Conservation (phyloP, 768 basidiomycete genomes). For the Boletus speciosus region DNA sequence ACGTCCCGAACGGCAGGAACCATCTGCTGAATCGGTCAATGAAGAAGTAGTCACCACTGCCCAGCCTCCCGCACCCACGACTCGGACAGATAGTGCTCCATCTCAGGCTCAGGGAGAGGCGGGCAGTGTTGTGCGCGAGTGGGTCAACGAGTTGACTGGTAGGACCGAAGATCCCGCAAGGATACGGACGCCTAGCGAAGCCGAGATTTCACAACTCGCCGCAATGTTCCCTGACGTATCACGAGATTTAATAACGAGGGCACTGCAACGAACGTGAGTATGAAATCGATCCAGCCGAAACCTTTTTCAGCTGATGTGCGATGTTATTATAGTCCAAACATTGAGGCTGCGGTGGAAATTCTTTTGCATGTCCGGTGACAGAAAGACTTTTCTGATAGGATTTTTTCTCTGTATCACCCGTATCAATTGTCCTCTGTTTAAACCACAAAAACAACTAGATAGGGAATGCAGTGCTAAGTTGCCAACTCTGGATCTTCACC, state of each 20-base stretch:
- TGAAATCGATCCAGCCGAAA: constrained; percentile 1
- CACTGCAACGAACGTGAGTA: constrained; percentile 75
- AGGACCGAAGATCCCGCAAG: constrained; percentile 52
- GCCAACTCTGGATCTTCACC: constrained; percentile 41
- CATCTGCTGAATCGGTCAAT: constrained; percentile 30
- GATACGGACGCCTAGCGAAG: constrained; percentile 67
- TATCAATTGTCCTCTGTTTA: neutral
- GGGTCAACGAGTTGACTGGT: constrained; percentile 79
- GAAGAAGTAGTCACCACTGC: constrained; percentile 69
- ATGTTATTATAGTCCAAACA: constrained; percentile 52
- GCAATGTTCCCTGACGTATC: constrained; percentile 82
- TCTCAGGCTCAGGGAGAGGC: constrained; percentile 24
- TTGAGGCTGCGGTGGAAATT: constrained; percentile 80
- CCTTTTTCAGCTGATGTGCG: constrained; percentile 5
- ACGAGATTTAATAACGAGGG: constrained; percentile 67
- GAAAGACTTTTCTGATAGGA: neutral
- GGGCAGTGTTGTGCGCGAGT: constrained; percentile 61
- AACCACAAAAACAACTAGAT: neutral
- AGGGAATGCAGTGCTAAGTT: constrained; percentile 16
- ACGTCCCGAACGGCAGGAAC: constrained; percentile 51
- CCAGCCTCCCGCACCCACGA: constrained; percentile 31
- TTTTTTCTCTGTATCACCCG: neutral
- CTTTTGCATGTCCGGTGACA: constrained; percentile 48
- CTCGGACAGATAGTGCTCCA: constrained; percentile 20
- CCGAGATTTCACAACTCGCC: constrained; percentile 70